Base-by-base conservation (phyloP, 2,329 filamentous ascomycete genomes). In the Achaetomium macrosporum region DNA sequence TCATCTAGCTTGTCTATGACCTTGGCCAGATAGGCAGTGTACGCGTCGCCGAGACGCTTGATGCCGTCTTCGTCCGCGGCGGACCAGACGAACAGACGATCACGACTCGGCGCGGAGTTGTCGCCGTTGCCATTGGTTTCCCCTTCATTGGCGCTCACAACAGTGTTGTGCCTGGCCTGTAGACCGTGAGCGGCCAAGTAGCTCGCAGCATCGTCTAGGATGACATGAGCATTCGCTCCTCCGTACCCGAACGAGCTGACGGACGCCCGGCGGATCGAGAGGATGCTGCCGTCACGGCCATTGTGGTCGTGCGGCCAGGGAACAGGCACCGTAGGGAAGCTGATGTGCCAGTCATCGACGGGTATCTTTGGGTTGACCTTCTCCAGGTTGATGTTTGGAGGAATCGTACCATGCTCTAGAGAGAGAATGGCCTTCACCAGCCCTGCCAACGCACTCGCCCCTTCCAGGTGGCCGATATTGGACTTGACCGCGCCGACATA, bases 401-500 rank as follows among this genome's bases (percentile, higher is more conserved):
- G 65, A 10, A 70, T 57, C 5, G 56, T 57, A 0, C 57, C 59
- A 5, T 66, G 57, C 40, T 69, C 63, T 5, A 71, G 42, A 2
- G 61, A 61, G 2, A 67, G 42, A 0, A 63, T 48, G 0, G 61
- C 61, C 50, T 68, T 70, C 36, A 73, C 64, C 12, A 73, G 33
- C 16, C 61, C 63, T 0, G 68, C 66, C 4, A 73, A 47, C 0
- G 71, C 71, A 2, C 65, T 64, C 1, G 66, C 61, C 6, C 64
- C 64, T 51, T 73, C 71, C 0, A 64, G 64, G 52, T 74, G 71
- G 5, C 71, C 71, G 11, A 65, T 53, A 42, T 60, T 61, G 0
- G 60, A 59, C 51, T 64, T 65, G 41, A 61, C 47, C 0, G 59
- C 62, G 1, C 59, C 63, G 1, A 64, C 56, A 15, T 50, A 36